These are phyloP conservation scores for Aspergillus latus DNA, from an alignment of 2,329 filamentous ascomycete genomes.

Conservation along the genomic window DNA sequence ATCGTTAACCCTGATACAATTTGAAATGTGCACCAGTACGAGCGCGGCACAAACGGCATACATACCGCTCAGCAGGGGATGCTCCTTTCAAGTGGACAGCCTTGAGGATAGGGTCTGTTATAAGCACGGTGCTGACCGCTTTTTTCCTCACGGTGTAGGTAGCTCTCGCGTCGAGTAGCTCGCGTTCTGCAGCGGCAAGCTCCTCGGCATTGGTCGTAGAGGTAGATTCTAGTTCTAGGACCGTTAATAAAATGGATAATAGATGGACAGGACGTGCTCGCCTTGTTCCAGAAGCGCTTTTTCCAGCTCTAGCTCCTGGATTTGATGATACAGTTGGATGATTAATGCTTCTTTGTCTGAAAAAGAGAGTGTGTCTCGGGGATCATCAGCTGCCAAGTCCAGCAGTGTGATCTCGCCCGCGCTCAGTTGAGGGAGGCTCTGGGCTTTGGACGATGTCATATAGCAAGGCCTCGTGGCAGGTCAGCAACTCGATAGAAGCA, in stretches of 20 bases:
- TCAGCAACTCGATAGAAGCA: constrained; percentile 18
- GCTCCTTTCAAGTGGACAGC: constrained; percentile 70
- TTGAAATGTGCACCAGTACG: background rate
- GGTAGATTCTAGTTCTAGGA: constrained; percentile 34
- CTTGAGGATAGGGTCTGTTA: constrained; percentile 72
- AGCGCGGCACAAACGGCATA: background rate
- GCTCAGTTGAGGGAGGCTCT: constrained; percentile 33
- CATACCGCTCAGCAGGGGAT: constrained; percentile 67
- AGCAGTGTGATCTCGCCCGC: constrained; percentile 37
- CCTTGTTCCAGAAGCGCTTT: constrained; percentile 61
- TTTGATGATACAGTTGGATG: constrained; percentile 68
- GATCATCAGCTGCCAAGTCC: constrained; percentile 45
- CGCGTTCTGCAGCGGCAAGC: constrained; percentile 58
- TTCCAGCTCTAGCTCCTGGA: constrained; percentile 71
- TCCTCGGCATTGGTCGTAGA: constrained; percentile 55
- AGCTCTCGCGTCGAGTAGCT: constrained; percentile 69
- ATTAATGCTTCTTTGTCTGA: constrained; percentile 66
- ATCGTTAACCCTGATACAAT: constrained; percentile 16
- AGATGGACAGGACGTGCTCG: constrained; percentile 17
- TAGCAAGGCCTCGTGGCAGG: constrained; percentile 28
- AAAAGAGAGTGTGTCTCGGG: constrained; percentile 55
- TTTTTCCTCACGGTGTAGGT: constrained; percentile 68
- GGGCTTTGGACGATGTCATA: constrained; percentile 38
- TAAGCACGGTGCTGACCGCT: constrained; percentile 67
- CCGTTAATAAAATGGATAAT: background rate